Evolutionary conservation across 441 rosid genomes (phyloP), one percentile per base, ranked within the genome.

Genomic region (Pelargonium australe): DNA sequence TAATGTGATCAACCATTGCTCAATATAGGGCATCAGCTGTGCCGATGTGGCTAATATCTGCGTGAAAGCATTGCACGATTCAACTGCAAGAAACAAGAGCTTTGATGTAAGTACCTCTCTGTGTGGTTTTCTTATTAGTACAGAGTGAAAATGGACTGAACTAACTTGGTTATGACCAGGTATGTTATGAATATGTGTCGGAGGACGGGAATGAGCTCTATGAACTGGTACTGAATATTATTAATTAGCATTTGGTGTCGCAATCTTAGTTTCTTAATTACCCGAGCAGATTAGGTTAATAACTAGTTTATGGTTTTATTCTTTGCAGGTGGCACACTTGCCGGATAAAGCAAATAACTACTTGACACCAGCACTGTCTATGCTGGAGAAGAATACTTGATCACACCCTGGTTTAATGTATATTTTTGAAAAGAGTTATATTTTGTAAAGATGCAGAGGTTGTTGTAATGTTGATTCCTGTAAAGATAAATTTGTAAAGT

Each of bases 291-390:
- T 19, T 0, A 53, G 16, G 16, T 49, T n/a, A n/a, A 31, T 2
- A 31, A 31, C 34, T 31, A 31, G 34, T 3, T 3, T 13, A n/a
- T 5, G 37, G 55, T 13, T 40, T 16, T 45, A 70, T 66, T 67
- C 12, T 70, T 34, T 74, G 70, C 79, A 89, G 97, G 96, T 91
- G 68, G 97, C 99, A 20, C 99, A 94, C 84, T 78, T 91, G 75
- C 99, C 99, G 0, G 97, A 89, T 79, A 94, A 94, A 83, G 99
- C 99, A 19, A 94, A 94, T 76, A 94, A 91, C 81, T 94, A 94
- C 81, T 77, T 94, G 83, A 87, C 99, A 19, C 97, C 97, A 7
- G 99, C 97, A 19, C 73, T 91, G 31, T 85, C 94, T 8, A 90
- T 89, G 34, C 82, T 94, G 62, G 97, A 94, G 82, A 94, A 89